Percentiles rank a stretch among this genome's conserved stretches.
Evolutionary conservation across 116 monocot species (phyloP).

Genomic region (Papilionanthe hybrid): DNA sequence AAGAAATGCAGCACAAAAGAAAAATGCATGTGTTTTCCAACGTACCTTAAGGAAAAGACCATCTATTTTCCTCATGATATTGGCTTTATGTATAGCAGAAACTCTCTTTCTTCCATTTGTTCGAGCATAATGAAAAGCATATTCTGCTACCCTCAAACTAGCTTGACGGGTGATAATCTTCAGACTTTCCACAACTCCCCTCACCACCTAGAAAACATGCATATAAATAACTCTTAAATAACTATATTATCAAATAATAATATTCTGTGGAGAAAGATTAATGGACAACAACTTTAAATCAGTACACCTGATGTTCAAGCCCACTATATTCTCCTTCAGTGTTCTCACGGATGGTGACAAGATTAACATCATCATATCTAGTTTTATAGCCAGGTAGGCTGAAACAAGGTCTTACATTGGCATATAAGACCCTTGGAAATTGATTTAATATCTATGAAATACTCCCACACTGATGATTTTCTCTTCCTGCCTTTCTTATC

Average conservation of each 20-base stretch:
- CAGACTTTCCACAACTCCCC: constrained; percentile 87
- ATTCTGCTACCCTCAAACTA: constrained; percentile 86
- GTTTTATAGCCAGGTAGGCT: constrained; percentile 50
- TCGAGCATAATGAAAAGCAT: constrained; percentile 90
- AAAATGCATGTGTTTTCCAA: background rate
- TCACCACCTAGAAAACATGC: constrained; percentile 49
- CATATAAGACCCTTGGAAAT: no score
- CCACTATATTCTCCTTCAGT: constrained; percentile 75
- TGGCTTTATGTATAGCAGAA: constrained; percentile 93
- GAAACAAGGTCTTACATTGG: constrained; percentile 50
- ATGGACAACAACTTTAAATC: background rate
- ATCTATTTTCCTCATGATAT: constrained; percentile 89
- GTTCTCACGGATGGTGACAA: constrained; percentile 64
- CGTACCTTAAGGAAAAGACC: constrained; percentile 86
- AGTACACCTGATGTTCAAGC: constrained; percentile 60
- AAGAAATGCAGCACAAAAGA: background rate
- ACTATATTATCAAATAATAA: background rate
- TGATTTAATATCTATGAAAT: no score
- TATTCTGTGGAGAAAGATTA: background rate
- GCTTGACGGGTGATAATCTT: constrained; percentile 89
- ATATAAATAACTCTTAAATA: background rate
- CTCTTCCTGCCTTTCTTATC: no score
- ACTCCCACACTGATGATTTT: no score
- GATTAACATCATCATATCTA: constrained; percentile 61
- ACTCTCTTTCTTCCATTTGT: constrained; percentile 65